Conservation (phyloP, 208 protist species). For the Phytomonas sp. region DNA sequence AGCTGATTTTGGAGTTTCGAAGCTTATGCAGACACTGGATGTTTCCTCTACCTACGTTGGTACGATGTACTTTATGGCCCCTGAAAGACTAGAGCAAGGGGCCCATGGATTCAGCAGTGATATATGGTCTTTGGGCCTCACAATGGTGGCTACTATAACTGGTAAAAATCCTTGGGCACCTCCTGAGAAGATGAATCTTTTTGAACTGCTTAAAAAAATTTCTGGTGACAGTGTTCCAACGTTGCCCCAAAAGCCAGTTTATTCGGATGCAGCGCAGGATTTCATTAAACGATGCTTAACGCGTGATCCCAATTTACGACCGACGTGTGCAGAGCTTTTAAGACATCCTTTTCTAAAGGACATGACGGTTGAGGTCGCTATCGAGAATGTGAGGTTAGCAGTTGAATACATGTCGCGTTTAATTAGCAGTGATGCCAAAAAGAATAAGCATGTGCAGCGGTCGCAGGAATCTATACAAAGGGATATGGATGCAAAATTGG, state of each 20-base stretch:
- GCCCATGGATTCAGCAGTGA: constrained; percentile 90
- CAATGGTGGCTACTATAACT: constrained; percentile 72
- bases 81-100: constrained; percentile 84
- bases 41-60: constrained; percentile 89
- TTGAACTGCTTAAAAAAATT: constrained; percentile 74
- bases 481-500: constrained; percentile 63
- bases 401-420: constrained; percentile 82
- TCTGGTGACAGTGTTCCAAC: constrained; percentile 64
- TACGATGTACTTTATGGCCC: constrained; percentile 93
- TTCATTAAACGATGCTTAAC: constrained; percentile 70
- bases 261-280: constrained; percentile 61
- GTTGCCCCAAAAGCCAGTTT: constrained; percentile 45
- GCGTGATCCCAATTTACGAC: constrained; percentile 60
- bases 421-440: constrained; percentile 71
- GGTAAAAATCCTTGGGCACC: constrained; percentile 83
- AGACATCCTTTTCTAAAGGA: constrained; percentile 68
- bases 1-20: constrained; percentile 91
- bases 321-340: constrained; percentile 61
- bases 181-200: constrained; percentile 83
- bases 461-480: constrained; percentile 52
- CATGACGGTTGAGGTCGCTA: constrained; percentile 53
- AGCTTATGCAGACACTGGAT: constrained; percentile 80
- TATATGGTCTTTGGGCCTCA: constrained; percentile 89
- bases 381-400: constrained; percentile 73
- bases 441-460: constrained; percentile 33